A percentile compares a stretch with the other conserved stretches of the same genome.
phyloP scores from a whole-genome alignment of 2,329 filamentous ascomycete genomes.

The Trichocomaceae sp. region DNA sequence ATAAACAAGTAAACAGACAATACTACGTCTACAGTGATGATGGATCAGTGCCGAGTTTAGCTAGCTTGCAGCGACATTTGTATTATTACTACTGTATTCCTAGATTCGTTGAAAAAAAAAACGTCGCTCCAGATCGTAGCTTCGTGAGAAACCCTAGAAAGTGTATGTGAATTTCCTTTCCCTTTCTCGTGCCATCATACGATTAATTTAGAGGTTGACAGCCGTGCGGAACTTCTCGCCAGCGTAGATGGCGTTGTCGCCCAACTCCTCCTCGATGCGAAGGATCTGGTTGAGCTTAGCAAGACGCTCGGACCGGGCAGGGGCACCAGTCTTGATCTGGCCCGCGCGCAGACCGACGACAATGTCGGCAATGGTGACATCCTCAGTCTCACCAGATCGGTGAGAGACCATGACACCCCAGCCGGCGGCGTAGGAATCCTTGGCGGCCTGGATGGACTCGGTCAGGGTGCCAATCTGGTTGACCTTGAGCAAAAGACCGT shows the following conservation, averaged over 20 bases:
- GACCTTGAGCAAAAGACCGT: constrained; percentile 96
- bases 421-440: constrained; percentile 90
- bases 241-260: constrained; percentile 82
- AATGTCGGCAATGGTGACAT: constrained; percentile 98
- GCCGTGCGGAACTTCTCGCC: constrained; percentile 86
- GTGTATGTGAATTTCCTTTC: constrained; percentile 12
- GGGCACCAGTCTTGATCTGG: constrained; percentile 98
- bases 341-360: constrained; percentile 93
- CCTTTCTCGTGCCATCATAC: neutral
- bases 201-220: constrained; percentile 67
- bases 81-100: no score
- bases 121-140: constrained; percentile 8
- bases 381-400: constrained; percentile 98
- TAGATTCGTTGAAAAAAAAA: neutral
- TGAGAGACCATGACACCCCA: constrained; percentile 99
- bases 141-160: constrained; percentile 1
- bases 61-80: no score
- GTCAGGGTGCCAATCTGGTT: constrained; percentile 99
- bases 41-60: no score
- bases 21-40: no score
- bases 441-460: constrained; percentile 97
- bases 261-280: constrained; percentile 98
- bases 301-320: constrained; percentile 91
- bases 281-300: constrained; percentile 99
- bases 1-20: no score